Percentiles rank a stretch among this genome's conserved stretches.
Evolutionary conservation across 371 early-diverging fungal genomes (phyloP).

Genomic region (Umbelopsis sp.): DNA sequence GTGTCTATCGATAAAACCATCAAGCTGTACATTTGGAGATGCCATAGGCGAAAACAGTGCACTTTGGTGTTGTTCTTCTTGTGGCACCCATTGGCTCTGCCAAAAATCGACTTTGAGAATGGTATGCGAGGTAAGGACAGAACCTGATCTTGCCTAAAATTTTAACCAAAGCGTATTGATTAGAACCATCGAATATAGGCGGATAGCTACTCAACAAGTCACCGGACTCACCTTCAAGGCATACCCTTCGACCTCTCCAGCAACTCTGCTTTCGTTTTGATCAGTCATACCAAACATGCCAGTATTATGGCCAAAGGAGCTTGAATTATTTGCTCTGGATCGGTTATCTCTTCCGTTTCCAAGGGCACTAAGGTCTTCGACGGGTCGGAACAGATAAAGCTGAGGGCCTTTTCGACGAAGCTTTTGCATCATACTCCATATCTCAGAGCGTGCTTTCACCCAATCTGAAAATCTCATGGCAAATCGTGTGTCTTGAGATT

Average conservation of each 20-base stretch:
- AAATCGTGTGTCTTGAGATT: slow-evolving; percentile 47
- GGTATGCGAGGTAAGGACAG: slow-evolving; percentile 68
- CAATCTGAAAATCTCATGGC: slow-evolving; percentile 55
- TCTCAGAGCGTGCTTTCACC: slow-evolving; percentile 60
- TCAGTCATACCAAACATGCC: slow-evolving; percentile 58
- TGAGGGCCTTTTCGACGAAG: slow-evolving; percentile 56
- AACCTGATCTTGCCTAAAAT: slow-evolving; percentile 60
- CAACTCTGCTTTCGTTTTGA: slow-evolving; percentile 24
- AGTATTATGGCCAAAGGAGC: slow-evolving; percentile 23
- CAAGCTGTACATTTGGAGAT: not conserved
- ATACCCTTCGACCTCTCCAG: slow-evolving; percentile 62
- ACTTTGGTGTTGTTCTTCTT: not conserved
- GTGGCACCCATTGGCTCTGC: slow-evolving; percentile 31
- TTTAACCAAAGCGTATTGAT: not conserved
- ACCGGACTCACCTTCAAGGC: slow-evolving; percentile 56
- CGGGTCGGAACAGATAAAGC: slow-evolving; percentile 66
- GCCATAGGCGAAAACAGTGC: not conserved
- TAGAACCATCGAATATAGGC: not conserved
- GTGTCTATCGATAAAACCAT: slow-evolving; percentile 9
- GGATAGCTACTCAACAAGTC: not conserved
- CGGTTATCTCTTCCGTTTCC: slow-evolving; percentile 18
- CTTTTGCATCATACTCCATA: slow-evolving; percentile 63
- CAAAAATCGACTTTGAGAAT: slow-evolving; percentile 79
- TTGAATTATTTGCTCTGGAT: slow-evolving; percentile 10
- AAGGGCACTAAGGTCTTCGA: slow-evolving; percentile 63